Evolutionary conservation across 2,329 filamentous ascomycete genomes (phyloP).

Genomic region (Paecilomyces dactylethromorphus): DNA sequence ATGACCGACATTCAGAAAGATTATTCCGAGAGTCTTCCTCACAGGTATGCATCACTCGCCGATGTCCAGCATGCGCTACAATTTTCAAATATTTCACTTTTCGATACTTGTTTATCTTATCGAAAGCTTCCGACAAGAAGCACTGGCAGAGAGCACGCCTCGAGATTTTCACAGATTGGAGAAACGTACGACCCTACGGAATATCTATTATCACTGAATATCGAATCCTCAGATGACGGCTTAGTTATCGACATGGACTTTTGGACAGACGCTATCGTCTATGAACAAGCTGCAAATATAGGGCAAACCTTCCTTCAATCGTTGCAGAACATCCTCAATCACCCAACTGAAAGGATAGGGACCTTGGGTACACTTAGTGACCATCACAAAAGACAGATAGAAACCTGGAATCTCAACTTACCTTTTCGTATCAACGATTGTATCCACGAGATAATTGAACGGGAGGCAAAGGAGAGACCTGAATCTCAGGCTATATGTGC

Average conservation of each 20-base stretch:
- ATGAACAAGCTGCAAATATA: slow-evolving; percentile 32
- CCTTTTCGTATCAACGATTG: slow-evolving; percentile 18
- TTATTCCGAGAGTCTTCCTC: slow-evolving; percentile 39
- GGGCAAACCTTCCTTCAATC: slow-evolving; percentile 29
- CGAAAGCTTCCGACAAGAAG: slow-evolving; percentile 32
- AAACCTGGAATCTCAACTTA: slow-evolving; percentile 21
- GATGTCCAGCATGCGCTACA: slow-evolving; percentile 42
- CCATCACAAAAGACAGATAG: slow-evolving; percentile 22
- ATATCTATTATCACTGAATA: slow-evolving; percentile 42
- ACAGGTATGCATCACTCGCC: slow-evolving; percentile 39
- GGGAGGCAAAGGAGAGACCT: slow-evolving; percentile 15
- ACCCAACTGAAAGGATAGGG: slow-evolving; percentile 24
- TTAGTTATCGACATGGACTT: slow-evolving; percentile 35
- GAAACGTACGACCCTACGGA: slow-evolving; percentile 43
- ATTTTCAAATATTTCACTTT: slow-evolving; percentile 31
- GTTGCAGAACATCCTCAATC: slow-evolving; percentile 31
- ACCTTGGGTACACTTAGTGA: slow-evolving; percentile 34
- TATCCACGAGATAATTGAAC: slow-evolving; percentile 20
- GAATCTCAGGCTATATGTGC: slow-evolving; percentile 19
- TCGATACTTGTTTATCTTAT: slow-evolving; percentile 46
- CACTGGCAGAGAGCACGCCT: slow-evolving; percentile 14
- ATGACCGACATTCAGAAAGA: slow-evolving; percentile 39
- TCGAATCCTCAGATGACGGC: slow-evolving; percentile 39
- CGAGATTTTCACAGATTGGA: slow-evolving; percentile 34
- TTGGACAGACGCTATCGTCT: slow-evolving; percentile 34